Base-by-base conservation (phyloP, 352 stramenopile species). In the Phytophthora pisi region DNA sequence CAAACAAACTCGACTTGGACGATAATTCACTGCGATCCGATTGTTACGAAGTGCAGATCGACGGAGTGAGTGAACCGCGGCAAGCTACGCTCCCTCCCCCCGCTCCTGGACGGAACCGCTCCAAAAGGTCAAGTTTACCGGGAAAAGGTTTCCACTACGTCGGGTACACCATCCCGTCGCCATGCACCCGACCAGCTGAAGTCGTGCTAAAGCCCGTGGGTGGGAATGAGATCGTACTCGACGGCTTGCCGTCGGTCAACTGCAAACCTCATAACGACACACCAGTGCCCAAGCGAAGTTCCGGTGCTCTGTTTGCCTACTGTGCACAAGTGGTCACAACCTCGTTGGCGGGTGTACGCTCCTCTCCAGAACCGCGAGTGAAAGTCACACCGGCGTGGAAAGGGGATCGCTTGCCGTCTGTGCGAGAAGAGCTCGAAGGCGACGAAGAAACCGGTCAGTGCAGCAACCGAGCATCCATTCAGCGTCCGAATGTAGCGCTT, bases 351-450 rank as follows among this genome's bases (percentile, higher is more conserved):
- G 36, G 67, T 20, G 52, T 66, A 13, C 56, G 38, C 9, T 61
- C 46, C n/a, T 68, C 57, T 2, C 43, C 58, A 4, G 73, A 59
- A 26, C 57, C 70, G 16, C 70, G 64, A 8, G 60, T 58, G 34
- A 86, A 79, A 60, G 64, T 79, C 6, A 65, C 66, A n/a, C 68
- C 78, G 8, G 58, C 62, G 18, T 89, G 78, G 77, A 75, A 66
- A 60, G 8, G 42, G 28, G 64, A 68, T 24, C 36, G 49, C 11
- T 52, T 75, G 23, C 13, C 30, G 42, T 34, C 64, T 34, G 43
- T 65, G 51, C 40, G 24, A 45, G 59, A 73, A 42, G 62, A 61
- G 13, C 55, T 43, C 20, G 49, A 63, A 42, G 10, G 70, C 5
- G 64, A 76, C 23, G 64, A 76, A 55, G 64, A 76, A 64, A 20